Percentiles rank a stretch among this genome's conserved stretches.
phyloP scores from a whole-genome alignment of 2,329 filamentous ascomycete genomes.

The Colletotrichum viniferum region DNA sequence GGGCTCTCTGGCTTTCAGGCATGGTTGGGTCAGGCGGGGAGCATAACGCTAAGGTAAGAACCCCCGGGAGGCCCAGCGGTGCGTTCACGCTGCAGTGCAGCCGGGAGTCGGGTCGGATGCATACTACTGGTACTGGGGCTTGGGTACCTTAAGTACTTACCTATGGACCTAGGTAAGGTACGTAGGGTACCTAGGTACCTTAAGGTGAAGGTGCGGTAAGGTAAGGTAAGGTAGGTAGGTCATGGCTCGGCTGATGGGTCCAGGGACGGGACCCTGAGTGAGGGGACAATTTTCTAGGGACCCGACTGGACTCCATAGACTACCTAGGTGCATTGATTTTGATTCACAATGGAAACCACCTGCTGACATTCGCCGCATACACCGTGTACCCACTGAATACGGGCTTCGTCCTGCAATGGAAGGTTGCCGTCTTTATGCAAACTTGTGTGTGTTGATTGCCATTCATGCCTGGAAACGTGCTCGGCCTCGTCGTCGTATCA shows the following conservation, averaged over 20 bases:
- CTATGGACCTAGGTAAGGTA: neutral
- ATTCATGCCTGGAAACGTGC: neutral
- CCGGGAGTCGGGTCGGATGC: neutral
- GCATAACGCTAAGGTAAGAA: neutral
- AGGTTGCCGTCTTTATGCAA: neutral
- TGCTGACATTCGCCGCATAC: neutral
- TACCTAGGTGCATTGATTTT: neutral
- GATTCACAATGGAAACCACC: neutral
- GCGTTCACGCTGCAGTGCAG: neutral
- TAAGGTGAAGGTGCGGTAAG: too few relatives aligned
- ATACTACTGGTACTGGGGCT: neutral
- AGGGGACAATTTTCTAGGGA: neutral
- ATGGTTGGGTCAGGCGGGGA: neutral
- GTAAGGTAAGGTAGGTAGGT: neutral
- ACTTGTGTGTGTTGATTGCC: neutral
- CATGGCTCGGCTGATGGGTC: neutral
- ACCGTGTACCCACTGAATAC: neutral
- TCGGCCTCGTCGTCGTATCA: neutral
- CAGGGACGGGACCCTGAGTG: neutral
- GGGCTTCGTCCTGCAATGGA: neutral
- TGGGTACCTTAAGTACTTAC: neutral
- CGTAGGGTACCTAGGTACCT: too few relatives aligned
- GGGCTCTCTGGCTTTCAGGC: neutral
- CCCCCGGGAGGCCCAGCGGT: neutral
- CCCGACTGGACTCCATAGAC: neutral